phyloP scores from a whole-genome alignment of 2,329 filamentous ascomycete genomes.

The Amauroascus niger region DNA sequence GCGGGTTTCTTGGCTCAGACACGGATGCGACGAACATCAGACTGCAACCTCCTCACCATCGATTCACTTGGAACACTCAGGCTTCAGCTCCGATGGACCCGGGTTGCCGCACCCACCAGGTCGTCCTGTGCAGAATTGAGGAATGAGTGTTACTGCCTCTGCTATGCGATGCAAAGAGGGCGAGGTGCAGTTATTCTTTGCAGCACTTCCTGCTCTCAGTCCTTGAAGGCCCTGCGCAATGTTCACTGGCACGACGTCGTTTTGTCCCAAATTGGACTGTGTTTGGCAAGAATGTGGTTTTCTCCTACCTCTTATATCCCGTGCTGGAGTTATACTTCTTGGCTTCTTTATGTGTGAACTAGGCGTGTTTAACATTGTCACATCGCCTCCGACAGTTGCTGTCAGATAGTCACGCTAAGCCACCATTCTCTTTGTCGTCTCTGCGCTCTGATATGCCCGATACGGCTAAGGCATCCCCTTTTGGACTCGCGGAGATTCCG shows the following conservation, averaged over 20 bases:
- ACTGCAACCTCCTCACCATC: constrained; percentile 4
- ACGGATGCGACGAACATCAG: constrained; percentile 4
- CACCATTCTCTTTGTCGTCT: neutral
- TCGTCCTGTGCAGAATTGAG: neutral
- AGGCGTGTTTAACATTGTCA: constrained; percentile 5
- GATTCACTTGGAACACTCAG: constrained; percentile 6
- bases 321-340: neutral
- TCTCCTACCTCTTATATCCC: neutral
- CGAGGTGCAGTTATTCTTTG: too few species aligned
- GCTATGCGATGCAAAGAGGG: neutral
- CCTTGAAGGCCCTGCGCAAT: too few species aligned
- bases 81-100: neutral
- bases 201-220: too few species aligned
- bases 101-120: too few species aligned
- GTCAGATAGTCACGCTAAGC: constrained; percentile 5
- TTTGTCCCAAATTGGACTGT: neutral
- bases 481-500: neutral
- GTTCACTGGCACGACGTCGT: too few species aligned
- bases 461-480: neutral
- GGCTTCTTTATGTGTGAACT: neutral
- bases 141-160: neutral
- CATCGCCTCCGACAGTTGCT: constrained; percentile 8
- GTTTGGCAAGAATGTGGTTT: neutral
- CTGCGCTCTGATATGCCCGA: neutral
- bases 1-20: constrained; percentile 6